Evolutionary conservation across 257 asterid genomes (phyloP), one percentile per base, ranked within the genome.

Genomic region (Eustoma russellianum): DNA sequence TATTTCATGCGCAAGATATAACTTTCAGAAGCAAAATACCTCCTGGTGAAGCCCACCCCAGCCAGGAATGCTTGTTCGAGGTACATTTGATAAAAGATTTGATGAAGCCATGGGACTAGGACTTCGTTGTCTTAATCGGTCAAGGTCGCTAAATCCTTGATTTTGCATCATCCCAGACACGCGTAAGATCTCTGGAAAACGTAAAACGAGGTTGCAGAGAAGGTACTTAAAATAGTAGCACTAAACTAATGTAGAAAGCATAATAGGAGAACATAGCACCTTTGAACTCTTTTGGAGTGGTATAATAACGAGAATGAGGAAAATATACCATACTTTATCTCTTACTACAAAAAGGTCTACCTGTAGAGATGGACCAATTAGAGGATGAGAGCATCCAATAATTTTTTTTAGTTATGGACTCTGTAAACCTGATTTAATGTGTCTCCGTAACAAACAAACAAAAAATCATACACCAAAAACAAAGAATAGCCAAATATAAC

Each of bases 61-160:
- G 61, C 86, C 80, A 13, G 76, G 52, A 66, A 86, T 68, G 58
- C 94, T 88, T 48, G 86, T 60, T 56, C 88, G 79, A 12, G 70
- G 61, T 51, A 79, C 83, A 69, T 77, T 85, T 53, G 95, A 74
- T 67, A 88, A 61, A 57, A 80, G 82, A 70, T 79, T 79, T 30
- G 87, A 66, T 28, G 97, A 86, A 55, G 94, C 96, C 97, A 89
- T 89, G 7, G 97, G 97, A 70, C 96, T 89, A 53, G 96, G 97
- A 66, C 97, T 89, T 73, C 97, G 77, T 50, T 86, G 96, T 51
- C 94, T 78, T 63, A 86, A 72, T 65, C 94, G 75, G 50, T 89
- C 96, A 41, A 89, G 79, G 59, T 89, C 96, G 18, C 86, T 76
- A 61, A 79, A 86, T 63, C 88, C 75, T 72, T 79, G 95, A 70